These are phyloP conservation scores for Thelephora terrestris DNA, from an alignment of 1,284 basidiomycete species.

Conservation along the genomic window DNA sequence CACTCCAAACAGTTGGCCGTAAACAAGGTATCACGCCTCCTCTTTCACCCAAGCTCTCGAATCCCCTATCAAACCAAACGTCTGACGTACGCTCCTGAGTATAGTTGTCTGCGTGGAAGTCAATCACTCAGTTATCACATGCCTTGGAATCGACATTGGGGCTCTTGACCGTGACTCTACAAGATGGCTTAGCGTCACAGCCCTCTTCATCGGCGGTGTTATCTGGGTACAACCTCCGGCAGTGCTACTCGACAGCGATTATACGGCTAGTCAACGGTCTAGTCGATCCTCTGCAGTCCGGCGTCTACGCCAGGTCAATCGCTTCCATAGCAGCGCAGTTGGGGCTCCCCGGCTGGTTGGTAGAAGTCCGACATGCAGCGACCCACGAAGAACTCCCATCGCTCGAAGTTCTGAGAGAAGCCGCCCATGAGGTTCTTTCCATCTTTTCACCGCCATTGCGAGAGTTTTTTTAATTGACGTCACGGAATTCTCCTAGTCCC, in stretches of 20 bases:
- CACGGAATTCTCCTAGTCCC: conserved; percentile 35
- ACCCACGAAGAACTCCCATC: conserved; percentile 95
- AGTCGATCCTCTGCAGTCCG: conserved; percentile 89
- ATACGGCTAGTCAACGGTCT: conserved; percentile 90
- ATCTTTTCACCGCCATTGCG: not conserved
- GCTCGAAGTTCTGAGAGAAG: conserved; percentile 70
- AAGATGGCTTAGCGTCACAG: conserved; percentile 27
- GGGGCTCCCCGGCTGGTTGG: conserved; percentile 80
- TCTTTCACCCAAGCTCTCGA: not conserved
- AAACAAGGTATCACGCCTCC: conserved; percentile 42
- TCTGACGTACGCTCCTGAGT: conserved; percentile 3
- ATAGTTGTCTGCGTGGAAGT: conserved; percentile 72
- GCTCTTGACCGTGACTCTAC: conserved; percentile 51
- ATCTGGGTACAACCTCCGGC: conserved; percentile 30
- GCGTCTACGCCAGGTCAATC: conserved; percentile 83
- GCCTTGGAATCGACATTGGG: conserved; percentile 65
- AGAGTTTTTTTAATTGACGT: not conserved
- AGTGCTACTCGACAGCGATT: conserved; percentile 69
- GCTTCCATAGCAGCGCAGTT: conserved; percentile 81
- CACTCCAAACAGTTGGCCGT: conserved; percentile 52
- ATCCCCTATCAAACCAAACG: conserved; percentile 6
- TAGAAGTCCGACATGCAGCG: conserved; percentile 90
- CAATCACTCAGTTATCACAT: conserved; percentile 59
- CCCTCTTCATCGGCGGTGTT: conserved; percentile 29
- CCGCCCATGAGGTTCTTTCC: conserved; percentile 53